Evolutionary conservation across 176 grass and related monocot genomes (phyloP).

Genomic region (Oryza punctata): DNA sequence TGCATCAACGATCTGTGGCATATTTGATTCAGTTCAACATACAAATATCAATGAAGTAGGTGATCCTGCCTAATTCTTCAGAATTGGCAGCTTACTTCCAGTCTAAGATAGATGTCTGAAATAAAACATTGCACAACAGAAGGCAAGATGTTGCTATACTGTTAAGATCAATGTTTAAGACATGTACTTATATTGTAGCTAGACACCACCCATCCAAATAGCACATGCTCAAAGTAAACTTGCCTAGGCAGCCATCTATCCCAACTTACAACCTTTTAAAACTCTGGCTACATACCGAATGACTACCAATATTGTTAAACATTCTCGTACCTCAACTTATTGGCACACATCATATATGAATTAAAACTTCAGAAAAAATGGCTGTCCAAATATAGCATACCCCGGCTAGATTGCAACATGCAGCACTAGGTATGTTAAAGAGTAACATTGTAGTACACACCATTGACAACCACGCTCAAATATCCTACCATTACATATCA

Average conservation of each 20-base stretch:
- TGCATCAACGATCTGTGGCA: too few relatives aligned
- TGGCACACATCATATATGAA: neutral
- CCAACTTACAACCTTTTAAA: neutral
- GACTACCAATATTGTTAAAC: neutral
- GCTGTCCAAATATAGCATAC: neutral
- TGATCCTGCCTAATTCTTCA: neutral
- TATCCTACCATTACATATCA: neutral
- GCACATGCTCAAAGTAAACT: neutral
- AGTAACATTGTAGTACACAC: neutral
- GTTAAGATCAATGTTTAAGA: neutral
- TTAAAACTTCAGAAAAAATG: neutral
- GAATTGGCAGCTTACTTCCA: neutral
- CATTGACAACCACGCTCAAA: too few relatives aligned
- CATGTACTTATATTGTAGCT: neutral
- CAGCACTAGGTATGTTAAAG: neutral
- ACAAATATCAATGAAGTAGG: neutral
- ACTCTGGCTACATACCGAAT: neutral
- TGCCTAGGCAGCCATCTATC: neutral
- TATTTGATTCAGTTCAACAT: neutral
- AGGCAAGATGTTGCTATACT: neutral
- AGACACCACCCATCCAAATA: neutral
- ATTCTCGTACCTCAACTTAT: neutral
- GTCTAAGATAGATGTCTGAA: neutral
- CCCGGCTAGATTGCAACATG: neutral
- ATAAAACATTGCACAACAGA: neutral